A percentile compares a stretch with the other conserved stretches of the same genome.
Conservation (phyloP, 1,284 basidiomycete genomes). For the Schizophyllum commune region DNA sequence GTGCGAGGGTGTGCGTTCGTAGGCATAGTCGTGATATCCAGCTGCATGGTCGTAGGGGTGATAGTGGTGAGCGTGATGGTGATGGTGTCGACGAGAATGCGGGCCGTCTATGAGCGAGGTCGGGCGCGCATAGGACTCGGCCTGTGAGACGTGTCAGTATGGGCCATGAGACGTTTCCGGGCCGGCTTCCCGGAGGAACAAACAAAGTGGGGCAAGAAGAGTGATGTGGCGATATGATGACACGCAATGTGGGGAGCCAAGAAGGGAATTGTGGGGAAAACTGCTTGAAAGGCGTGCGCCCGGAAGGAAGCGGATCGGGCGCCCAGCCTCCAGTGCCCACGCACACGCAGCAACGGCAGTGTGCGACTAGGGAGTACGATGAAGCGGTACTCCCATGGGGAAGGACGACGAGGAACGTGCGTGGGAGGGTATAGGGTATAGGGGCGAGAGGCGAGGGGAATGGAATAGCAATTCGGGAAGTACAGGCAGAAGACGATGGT, state of each 20-base stretch:
- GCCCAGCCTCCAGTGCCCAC: no score
- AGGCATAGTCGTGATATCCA: background rate
- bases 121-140: constrained; percentile 62
- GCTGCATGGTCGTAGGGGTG: constrained; percentile 11
- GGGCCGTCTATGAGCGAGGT: constrained; percentile 47
- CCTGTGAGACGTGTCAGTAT: constrained; percentile 25
- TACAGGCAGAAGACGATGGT: background rate
- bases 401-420: background rate
- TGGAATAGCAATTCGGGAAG: no score
- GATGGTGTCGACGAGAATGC: constrained; percentile 34
- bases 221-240: constrained; percentile 10
- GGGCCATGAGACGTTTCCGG: background rate
- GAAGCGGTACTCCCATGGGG: no score
- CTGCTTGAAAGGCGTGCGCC: constrained; percentile 29
- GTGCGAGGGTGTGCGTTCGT: background rate
- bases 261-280: constrained; percentile 4
- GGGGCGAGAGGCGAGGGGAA: background rate
- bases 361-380: no score
- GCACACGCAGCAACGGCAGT: no score
- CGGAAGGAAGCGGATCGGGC: no score
- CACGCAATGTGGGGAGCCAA: constrained; percentile 9
- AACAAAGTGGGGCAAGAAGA: constrained; percentile 15
- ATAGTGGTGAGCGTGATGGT: constrained; percentile 20
- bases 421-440: background rate
- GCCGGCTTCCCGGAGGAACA: background rate